Evolutionary conservation across 371 early-diverging fungal genomes (phyloP).

Genomic region (Mortierella polycephala): DNA sequence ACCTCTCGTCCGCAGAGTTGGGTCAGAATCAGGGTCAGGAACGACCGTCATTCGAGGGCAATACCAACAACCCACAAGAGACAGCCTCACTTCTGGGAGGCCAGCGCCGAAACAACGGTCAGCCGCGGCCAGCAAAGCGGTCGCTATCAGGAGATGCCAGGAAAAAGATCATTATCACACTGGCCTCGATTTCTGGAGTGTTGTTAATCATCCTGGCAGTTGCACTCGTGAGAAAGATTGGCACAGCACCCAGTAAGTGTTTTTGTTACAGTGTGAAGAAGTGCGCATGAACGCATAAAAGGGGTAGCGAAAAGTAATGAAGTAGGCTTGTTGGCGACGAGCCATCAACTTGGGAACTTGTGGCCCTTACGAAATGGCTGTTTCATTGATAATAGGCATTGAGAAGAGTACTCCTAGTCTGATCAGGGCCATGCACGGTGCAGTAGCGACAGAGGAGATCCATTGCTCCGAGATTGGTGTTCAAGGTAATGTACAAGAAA

Average conservation of each 20-base stretch:
- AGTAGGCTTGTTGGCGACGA: too few species aligned
- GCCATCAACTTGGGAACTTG: not conserved
- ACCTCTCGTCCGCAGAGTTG: conserved; percentile 44
- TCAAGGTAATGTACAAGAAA: conserved; percentile 60
- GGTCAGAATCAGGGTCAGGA: conserved; percentile 22
- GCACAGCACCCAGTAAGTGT: conserved; percentile 27
- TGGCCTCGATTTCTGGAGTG: conserved; percentile 32
- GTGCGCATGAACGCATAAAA: too few species aligned
- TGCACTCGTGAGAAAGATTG: conserved; percentile 37
- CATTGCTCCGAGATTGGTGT: conserved; percentile 87
- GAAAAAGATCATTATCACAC: conserved; percentile 34
- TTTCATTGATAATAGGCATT: conserved; percentile 5
- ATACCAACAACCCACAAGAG: not conserved
- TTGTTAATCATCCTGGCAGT: conserved; percentile 27
- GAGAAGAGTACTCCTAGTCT: conserved; percentile 21
- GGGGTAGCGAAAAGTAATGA: too few species aligned
- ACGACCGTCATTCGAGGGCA: conserved; percentile 17
- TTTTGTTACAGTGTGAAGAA: not conserved
- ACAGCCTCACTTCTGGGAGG: conserved; percentile 21
- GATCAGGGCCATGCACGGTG: conserved; percentile 65
- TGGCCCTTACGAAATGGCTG: not conserved
- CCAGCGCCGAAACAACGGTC: conserved; percentile 14
- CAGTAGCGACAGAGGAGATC: conserved; percentile 85
- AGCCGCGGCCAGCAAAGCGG: conserved; percentile 15
- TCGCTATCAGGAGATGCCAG: conserved; percentile 19